Conservation (phyloP, 1,284 basidiomycete species). For the Blastosporella zonata region DNA sequence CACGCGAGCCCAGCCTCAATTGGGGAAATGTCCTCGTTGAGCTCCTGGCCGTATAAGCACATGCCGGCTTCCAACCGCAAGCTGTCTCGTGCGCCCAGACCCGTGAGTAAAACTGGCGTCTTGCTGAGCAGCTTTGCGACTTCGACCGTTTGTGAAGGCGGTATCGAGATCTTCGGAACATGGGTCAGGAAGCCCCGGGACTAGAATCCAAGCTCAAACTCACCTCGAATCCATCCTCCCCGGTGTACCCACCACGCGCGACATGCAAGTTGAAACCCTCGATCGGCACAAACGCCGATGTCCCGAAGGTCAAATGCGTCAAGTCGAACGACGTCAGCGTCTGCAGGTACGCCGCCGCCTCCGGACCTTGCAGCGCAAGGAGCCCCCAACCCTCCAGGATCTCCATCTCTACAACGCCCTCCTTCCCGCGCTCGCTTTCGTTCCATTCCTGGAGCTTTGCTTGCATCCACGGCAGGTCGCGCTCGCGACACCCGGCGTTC, state of each 20-base stretch:
- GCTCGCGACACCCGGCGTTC: conserved; percentile 85
- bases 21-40: conserved; percentile 84
- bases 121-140: conserved; percentile 74
- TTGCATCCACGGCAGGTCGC: conserved; percentile 80
- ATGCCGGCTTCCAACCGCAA: conserved; percentile 96
- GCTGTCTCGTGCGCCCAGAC: conserved; percentile 92
- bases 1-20: conserved; percentile 91
- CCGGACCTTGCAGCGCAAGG: conserved; percentile 90
- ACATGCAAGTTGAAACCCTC: conserved; percentile 84
- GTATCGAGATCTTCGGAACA: conserved; percentile 77
- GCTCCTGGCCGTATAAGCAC: conserved; percentile 95
- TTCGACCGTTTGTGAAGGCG: conserved; percentile 70
- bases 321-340: conserved; percentile 74
- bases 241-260: conserved; percentile 96
- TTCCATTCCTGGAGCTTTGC: conserved; percentile 78
- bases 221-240: conserved; percentile 98
- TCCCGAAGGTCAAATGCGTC: conserved; percentile 73
- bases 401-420: conserved; percentile 74
- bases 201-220: conserved; percentile 19
- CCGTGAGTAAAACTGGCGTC: conserved; percentile 79
- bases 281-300: conserved; percentile 74
- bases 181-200: neutral
- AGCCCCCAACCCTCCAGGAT: conserved; percentile 86
- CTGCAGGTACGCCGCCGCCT: conserved; percentile 78
- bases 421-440: conserved; percentile 42